phyloP scores from a whole-genome alignment of 2,329 filamentous ascomycete species.

The Shiraia sp. region DNA sequence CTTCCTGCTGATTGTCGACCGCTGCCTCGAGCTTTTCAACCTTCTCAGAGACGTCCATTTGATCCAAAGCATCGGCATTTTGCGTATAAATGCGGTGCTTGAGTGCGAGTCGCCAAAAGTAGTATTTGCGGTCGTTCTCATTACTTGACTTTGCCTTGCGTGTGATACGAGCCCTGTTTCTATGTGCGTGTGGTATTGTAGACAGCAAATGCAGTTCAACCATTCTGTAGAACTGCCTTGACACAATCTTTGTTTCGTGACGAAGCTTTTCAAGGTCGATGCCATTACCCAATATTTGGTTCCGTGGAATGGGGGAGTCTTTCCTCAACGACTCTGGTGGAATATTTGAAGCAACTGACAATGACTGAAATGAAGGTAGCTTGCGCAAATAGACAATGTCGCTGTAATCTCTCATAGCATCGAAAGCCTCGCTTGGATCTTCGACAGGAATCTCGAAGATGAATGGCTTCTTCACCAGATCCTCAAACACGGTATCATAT shows the following conservation, averaged over 20 bases:
- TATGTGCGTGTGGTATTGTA: conserved; percentile 56
- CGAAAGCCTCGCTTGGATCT: conserved; percentile 87
- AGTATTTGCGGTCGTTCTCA: conserved; percentile 65
- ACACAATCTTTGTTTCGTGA: conserved; percentile 68
- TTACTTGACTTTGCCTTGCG: conserved; percentile 54
- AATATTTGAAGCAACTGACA: conserved; percentile 58
- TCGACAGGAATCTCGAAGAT: conserved; percentile 89
- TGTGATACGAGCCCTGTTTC: conserved; percentile 50
- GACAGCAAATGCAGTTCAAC: conserved; percentile 74
- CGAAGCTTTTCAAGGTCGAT: conserved; percentile 61
- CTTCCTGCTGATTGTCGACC: conserved; percentile 68
- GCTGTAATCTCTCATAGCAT: conserved; percentile 75
- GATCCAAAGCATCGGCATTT: conserved; percentile 71
- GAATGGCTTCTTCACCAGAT: conserved; percentile 67
- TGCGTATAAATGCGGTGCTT: conserved; percentile 78
- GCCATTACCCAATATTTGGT: conserved; percentile 61
- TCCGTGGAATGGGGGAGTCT: conserved; percentile 53
- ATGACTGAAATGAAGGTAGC: conserved; percentile 59
- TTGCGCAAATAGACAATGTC: conserved; percentile 69
- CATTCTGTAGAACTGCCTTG: conserved; percentile 74
- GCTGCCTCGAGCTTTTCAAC: conserved; percentile 74
- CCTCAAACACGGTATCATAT: conserved; percentile 77
- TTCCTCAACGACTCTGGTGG: conserved; percentile 57
- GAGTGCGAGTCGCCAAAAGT: conserved; percentile 73
- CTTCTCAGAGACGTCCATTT: conserved; percentile 65